Conservation (phyloP, 2,329 filamentous ascomycete genomes). For the Teratosphaeria gauchensis region DNA sequence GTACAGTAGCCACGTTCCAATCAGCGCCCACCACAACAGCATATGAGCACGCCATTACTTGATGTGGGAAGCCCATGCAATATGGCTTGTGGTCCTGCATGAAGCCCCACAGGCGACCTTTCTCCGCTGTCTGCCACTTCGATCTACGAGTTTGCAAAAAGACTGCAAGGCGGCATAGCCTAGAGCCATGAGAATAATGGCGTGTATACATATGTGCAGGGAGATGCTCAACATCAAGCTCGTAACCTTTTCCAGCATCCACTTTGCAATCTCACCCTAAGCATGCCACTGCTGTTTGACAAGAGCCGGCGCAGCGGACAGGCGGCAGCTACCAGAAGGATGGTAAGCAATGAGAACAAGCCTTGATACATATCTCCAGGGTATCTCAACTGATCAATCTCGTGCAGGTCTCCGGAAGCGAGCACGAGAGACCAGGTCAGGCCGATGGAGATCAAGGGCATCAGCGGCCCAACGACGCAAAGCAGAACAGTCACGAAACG, state of each 20-base stretch:
- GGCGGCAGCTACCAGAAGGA: not conserved
- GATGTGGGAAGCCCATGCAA: not conserved
- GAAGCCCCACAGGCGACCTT: not conserved
- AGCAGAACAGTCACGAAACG: slow-evolving; percentile 21
- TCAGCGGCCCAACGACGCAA: slow-evolving; percentile 30
- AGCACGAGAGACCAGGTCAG: slow-evolving; percentile 29
- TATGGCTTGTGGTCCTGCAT: not conserved
- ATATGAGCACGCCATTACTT: not conserved
- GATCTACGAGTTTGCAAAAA: not conserved
- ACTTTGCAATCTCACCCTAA: not conserved
- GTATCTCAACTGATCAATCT: not conserved
- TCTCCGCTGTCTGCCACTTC: not conserved
- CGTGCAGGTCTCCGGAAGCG: slow-evolving; percentile 24
- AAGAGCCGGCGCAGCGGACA: not conserved
- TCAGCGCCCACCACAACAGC: not conserved
- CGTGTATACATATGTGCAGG: not conserved
- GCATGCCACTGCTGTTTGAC: not conserved
- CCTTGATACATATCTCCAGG: not conserved
- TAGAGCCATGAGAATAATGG: not conserved
- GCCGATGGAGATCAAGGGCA: slow-evolving; percentile 25
- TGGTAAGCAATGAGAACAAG: not conserved
- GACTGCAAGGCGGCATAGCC: not conserved
- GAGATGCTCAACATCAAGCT: not conserved
- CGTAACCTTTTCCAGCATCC: not conserved
- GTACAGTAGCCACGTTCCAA: not conserved